These are phyloP conservation scores for Fraxinus cuspidata DNA, from an alignment of 257 asterid species.

Conservation along the genomic window DNA sequence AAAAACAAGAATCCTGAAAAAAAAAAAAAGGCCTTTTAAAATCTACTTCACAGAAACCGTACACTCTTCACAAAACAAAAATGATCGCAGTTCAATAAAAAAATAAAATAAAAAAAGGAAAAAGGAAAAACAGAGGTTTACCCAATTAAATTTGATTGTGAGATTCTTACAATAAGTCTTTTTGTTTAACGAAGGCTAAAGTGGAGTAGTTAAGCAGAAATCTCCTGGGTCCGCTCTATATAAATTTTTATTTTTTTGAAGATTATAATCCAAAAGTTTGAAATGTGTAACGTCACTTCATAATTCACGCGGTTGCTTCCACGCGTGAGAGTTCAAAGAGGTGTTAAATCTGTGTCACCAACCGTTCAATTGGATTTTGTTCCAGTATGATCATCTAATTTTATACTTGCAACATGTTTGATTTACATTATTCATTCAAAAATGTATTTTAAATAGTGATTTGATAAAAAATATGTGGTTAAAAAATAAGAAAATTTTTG, in stretches of 20 bases:
- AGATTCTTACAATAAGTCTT: background rate
- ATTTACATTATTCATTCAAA: too few relatives aligned
- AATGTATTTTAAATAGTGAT: too few relatives aligned
- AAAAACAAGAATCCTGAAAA: background rate
- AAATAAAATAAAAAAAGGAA: too few relatives aligned
- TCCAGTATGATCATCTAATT: too few relatives aligned
- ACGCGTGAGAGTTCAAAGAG: background rate
- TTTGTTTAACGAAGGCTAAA: background rate
- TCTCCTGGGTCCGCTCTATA: background rate
- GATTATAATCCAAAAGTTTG: background rate
- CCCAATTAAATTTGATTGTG: background rate
- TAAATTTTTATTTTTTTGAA: too few relatives aligned
- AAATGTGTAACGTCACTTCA: background rate
- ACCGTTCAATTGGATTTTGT: too few relatives aligned
- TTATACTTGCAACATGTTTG: too few relatives aligned
- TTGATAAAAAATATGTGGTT: too few relatives aligned
- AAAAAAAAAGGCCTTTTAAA: background rate
- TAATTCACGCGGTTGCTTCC: too few relatives aligned
- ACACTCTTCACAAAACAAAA: background rate
- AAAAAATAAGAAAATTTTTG: too few relatives aligned
- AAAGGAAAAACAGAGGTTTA: background rate
- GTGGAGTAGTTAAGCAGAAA: background rate
- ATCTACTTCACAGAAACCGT: background rate
- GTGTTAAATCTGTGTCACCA: too few relatives aligned
- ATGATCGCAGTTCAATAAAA: background rate